Conservation (phyloP, 2,329 filamentous ascomycete genomes). For the Ilyonectria destructans region DNA sequence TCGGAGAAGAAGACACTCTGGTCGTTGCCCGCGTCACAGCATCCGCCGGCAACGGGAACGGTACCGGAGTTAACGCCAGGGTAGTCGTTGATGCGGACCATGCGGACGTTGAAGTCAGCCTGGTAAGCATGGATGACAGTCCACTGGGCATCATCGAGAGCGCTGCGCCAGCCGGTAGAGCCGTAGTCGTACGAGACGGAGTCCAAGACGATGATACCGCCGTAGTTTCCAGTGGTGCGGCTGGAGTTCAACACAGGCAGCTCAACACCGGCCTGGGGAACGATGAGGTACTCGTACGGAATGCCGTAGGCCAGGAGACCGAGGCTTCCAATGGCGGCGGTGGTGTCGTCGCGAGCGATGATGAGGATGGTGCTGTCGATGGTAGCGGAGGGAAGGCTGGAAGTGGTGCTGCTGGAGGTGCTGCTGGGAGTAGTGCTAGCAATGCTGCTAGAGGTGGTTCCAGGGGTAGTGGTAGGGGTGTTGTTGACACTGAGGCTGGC, state of each 20-base stretch:
- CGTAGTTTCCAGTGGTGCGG: constrained; percentile 24
- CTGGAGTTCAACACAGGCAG: constrained; percentile 33
- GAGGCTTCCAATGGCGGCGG: constrained; percentile 19
- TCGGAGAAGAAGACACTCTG: constrained; percentile 36
- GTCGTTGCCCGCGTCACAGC: constrained; percentile 16
- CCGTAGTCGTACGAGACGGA: constrained; percentile 35
- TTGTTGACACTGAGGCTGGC: background rate
- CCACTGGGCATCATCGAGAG: constrained; percentile 34
- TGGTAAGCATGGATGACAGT: constrained; percentile 34
- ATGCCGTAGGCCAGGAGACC: constrained; percentile 37
- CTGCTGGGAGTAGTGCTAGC: background rate
- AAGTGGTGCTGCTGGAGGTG: background rate
- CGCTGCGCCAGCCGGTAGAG: constrained; percentile 29
- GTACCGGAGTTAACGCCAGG: constrained; percentile 35
- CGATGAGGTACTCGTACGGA: constrained; percentile 31
- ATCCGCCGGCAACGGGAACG: constrained; percentile 9
- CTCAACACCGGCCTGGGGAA: constrained; percentile 24
- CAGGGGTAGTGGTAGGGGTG: background rate
- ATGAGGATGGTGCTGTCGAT: constrained; percentile 26
- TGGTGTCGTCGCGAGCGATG: constrained; percentile 13
- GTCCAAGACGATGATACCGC: constrained; percentile 31
- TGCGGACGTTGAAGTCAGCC: constrained; percentile 28
- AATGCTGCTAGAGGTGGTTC: background rate
- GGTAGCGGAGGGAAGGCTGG: background rate
- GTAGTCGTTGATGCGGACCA: constrained; percentile 40